phyloP scores from a whole-genome alignment of 2,329 filamentous ascomycete genomes.

The Biscogniauxia mediterranea region DNA sequence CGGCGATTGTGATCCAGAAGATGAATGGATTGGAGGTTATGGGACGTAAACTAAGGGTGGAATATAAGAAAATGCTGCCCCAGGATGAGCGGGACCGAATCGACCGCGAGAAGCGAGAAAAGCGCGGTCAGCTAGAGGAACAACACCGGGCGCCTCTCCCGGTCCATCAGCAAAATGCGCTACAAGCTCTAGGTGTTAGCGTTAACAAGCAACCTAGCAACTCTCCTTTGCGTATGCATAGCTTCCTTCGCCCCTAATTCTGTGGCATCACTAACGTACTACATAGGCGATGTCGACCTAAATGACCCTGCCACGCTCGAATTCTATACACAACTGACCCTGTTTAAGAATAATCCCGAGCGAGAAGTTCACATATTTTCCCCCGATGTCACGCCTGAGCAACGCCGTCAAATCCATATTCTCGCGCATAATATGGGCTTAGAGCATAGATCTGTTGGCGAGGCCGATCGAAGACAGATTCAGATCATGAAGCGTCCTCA shows the following conservation, averaged over 20 bases:
- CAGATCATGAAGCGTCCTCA: conserved; percentile 75
- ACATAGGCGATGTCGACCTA: conserved; percentile 69
- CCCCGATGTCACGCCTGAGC: conserved; percentile 72
- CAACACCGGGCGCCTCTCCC: conserved; percentile 77
- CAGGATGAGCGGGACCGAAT: conserved; percentile 92
- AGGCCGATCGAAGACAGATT: conserved; percentile 83
- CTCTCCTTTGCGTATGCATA: conserved; percentile 46
- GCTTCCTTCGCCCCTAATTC: conserved; percentile 1
- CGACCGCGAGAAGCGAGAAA: conserved; percentile 94
- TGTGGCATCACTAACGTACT: conserved; percentile 12
- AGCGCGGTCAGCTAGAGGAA: conserved; percentile 92
- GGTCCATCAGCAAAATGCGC: conserved; percentile 79
- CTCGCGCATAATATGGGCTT: conserved; percentile 93
- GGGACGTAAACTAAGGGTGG: conserved; percentile 88
- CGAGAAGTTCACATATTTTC: conserved; percentile 85
- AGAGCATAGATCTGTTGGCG: conserved; percentile 85
- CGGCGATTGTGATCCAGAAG: conserved; percentile 83
- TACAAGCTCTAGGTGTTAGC: conserved; percentile 71
- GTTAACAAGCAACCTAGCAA: conserved; percentile 60
- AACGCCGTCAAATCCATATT: conserved; percentile 89
- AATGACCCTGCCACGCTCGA: conserved; percentile 86
- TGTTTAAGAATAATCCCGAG: conserved; percentile 79
- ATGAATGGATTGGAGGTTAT: conserved; percentile 97
- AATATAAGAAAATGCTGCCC: conserved; percentile 99
- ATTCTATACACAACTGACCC: conserved; percentile 84